Evolutionary conservation across 2,329 filamentous ascomycete species (phyloP).

Genomic region (Alternaria longipes): DNA sequence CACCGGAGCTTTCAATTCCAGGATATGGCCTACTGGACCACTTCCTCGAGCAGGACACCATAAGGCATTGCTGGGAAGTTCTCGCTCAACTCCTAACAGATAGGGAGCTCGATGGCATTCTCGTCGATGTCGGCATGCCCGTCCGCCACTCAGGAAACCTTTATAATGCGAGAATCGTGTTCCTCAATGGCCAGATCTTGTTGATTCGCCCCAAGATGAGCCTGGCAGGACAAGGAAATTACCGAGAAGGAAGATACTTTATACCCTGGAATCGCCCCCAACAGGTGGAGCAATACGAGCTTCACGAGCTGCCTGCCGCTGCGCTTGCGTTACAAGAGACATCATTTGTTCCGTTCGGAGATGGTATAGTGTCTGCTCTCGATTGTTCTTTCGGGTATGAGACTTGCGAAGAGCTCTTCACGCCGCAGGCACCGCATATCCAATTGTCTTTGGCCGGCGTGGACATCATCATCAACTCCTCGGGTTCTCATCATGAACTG

Average conservation of each 20-base stretch:
- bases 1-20: conserved; percentile 38
- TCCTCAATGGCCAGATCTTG: conserved; percentile 72
- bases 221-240: conserved; percentile 74
- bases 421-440: conserved; percentile 12
- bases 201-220: conserved; percentile 77
- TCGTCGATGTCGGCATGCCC: conserved; percentile 40
- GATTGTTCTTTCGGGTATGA: conserved; percentile 57
- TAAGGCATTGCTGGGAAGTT: conserved; percentile 62
- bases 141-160: conserved; percentile 69
- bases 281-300: conserved; percentile 70
- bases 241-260: conserved; percentile 52
- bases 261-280: conserved; percentile 49
- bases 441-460: not conserved
- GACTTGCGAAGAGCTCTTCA: conserved; percentile 18
- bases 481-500: conserved; percentile 69
- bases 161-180: conserved; percentile 69
- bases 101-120: conserved; percentile 68
- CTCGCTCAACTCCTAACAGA: conserved; percentile 69
- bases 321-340: conserved; percentile 65
- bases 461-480: conserved; percentile 71
- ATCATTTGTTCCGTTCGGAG: conserved; percentile 71
- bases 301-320: conserved; percentile 55
- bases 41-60: conserved; percentile 48
- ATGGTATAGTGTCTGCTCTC: conserved; percentile 68
- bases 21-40: conserved; percentile 65